phyloP scores from a whole-genome alignment of 1,284 basidiomycete species.

The Ustilago xerochloae region DNA sequence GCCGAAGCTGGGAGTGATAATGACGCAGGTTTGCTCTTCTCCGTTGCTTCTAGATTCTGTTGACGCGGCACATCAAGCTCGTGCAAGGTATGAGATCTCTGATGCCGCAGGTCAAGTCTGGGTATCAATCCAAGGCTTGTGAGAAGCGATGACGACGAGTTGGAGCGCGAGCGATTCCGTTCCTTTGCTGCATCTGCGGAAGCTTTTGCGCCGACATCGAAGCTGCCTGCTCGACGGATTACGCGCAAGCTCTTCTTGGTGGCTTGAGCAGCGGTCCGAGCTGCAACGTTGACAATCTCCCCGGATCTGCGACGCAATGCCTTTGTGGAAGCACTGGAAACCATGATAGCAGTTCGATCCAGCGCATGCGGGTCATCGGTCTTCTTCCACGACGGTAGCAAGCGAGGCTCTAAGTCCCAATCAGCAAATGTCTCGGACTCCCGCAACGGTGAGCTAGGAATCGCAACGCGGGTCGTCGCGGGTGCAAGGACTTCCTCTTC shows the following conservation, averaged over 20 bases:
- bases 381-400: conserved; percentile 19
- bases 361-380: conserved; percentile 19
- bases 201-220: conserved; percentile 33
- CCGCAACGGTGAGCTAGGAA: conserved; percentile 25
- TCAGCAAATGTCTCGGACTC: conserved; percentile 21
- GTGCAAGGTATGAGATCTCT: conserved; percentile 29
- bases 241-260: conserved; percentile 39
- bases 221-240: conserved; percentile 43
- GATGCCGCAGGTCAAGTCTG: conserved; percentile 19
- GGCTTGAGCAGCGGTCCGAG: conserved; percentile 31
- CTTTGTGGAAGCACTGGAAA: conserved; percentile 19
- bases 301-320: conserved; percentile 36
- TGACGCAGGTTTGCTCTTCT: conserved; percentile 1
- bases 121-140: conserved; percentile 13
- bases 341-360: conserved; percentile 31
- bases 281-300: conserved; percentile 31
- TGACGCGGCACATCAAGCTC: not conserved
- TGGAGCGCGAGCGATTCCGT: conserved; percentile 30
- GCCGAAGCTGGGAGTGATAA: conserved; percentile 16
- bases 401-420: conserved; percentile 5
- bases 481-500: conserved; percentile 11
- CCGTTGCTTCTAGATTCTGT: not conserved
- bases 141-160: conserved; percentile 36
- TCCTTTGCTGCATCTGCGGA: not conserved
- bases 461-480: not conserved